phyloP scores from a whole-genome alignment of 495 filamentous ascomycete genomes.

The Penicillium dipodomyicola region DNA sequence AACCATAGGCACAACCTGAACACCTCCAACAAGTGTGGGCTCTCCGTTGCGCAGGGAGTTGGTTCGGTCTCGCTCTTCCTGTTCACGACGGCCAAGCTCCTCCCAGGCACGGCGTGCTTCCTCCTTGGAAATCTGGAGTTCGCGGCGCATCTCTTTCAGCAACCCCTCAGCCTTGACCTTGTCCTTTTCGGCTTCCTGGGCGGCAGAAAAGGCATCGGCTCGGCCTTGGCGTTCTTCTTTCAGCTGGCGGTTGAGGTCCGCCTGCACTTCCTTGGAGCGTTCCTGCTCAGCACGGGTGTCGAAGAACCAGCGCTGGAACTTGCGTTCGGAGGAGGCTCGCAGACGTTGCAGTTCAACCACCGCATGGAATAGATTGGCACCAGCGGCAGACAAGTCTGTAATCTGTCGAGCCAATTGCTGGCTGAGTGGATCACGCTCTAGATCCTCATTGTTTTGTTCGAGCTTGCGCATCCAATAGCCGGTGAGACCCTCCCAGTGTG shows the following conservation, averaged over 20 bases:
- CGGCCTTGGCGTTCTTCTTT: slow-evolving; percentile 68
- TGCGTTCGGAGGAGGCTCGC: slow-evolving; percentile 90
- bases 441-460: slow-evolving; percentile 82
- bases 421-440: slow-evolving; percentile 75
- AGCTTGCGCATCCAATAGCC: slow-evolving; percentile 94
- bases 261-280: slow-evolving; percentile 77
- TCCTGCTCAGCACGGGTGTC: slow-evolving; percentile 89
- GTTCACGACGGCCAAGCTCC: slow-evolving; percentile 88
- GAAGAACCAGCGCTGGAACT: slow-evolving; percentile 99
- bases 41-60: slow-evolving; percentile 80
- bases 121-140: slow-evolving; percentile 91
- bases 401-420: slow-evolving; percentile 90
- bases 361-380: slow-evolving; percentile 95
- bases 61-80: slow-evolving; percentile 93
- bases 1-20: slow-evolving; percentile 95
- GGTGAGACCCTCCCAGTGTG: slow-evolving; percentile 97
- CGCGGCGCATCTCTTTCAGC: slow-evolving; percentile 80
- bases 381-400: slow-evolving; percentile 90
- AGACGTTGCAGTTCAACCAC: slow-evolving; percentile 96
- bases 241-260: slow-evolving; percentile 70
- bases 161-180: slow-evolving; percentile 69
- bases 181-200: slow-evolving; percentile 63
- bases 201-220: slow-evolving; percentile 60
- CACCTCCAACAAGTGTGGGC: slow-evolving; percentile 84
- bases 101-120: slow-evolving; percentile 97